Conservation (phyloP, 78 protist genomes). For the Thecamonas trahens region DNA sequence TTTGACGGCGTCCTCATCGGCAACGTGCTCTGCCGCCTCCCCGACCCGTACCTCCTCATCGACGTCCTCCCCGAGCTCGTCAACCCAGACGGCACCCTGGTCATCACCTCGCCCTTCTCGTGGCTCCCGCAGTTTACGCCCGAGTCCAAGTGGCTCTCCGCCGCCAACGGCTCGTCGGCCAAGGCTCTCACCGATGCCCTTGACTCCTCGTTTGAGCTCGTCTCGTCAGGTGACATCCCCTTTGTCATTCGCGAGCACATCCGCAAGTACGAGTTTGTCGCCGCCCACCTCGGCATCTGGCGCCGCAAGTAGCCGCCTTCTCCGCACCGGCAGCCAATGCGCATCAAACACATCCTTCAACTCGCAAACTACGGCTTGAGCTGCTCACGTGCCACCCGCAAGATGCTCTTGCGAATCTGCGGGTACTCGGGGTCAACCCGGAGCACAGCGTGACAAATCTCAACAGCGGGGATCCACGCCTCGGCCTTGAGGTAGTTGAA, state of each 20-base stretch:
- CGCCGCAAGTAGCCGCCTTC: background rate
- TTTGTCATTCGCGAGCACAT: slow-evolving; percentile 16
- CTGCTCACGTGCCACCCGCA: too few species aligned
- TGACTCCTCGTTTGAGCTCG: background rate
- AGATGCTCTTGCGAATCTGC: too few species aligned
- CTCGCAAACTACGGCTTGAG: too few species aligned
- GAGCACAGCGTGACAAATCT: slow-evolving; percentile 53
- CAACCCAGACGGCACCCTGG: slow-evolving; percentile 37
- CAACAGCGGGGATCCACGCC: slow-evolving; percentile 59
- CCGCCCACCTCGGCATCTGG: background rate
- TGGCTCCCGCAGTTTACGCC: slow-evolving; percentile 19
- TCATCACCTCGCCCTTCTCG: slow-evolving; percentile 48
- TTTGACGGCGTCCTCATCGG: slow-evolving; percentile 30
- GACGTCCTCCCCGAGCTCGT: slow-evolving; percentile 17
- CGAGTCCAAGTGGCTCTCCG: background rate
- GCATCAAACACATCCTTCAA: too few species aligned
- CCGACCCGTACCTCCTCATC: slow-evolving; percentile 37
- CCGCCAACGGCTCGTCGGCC: background rate
- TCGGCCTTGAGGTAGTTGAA: slow-evolving; percentile 75
- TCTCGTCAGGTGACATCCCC: background rate
- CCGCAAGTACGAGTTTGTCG: slow-evolving; percentile 17
- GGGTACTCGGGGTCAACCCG: too few species aligned
- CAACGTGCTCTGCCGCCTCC: slow-evolving; percentile 52
- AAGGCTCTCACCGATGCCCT: background rate
- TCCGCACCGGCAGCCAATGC: too few species aligned